Evolutionary conservation across 148 eudicot genomes (phyloP).

Genomic region (Camellia japonica): DNA sequence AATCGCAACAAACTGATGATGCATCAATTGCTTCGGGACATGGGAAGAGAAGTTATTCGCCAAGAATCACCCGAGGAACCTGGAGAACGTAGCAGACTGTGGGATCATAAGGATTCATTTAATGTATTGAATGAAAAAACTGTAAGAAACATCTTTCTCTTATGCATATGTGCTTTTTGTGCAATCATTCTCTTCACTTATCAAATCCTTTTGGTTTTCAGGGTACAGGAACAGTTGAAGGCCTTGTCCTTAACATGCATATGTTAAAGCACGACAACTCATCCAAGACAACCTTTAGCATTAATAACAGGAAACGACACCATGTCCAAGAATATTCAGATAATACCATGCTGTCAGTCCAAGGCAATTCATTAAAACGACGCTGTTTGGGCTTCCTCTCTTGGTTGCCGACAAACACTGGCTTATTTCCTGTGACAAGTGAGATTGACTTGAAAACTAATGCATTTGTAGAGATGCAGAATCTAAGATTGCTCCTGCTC

Average conservation of each 20-base stretch:
- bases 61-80: not conserved
- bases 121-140: not conserved
- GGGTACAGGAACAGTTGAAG: not conserved
- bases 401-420: not conserved
- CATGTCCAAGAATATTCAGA: not conserved
- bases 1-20: not conserved
- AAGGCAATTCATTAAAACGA: not conserved
- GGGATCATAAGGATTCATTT: not conserved
- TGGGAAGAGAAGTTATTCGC: not conserved
- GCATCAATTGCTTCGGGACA: conserved; percentile 3
- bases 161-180: not conserved
- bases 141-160: not conserved
- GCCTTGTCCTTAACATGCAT: not conserved
- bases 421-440: not conserved
- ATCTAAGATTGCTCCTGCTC: not conserved
- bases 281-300: not conserved
- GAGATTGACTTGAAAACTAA: not conserved
- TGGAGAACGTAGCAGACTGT: not conserved
- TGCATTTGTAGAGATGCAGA: not conserved
- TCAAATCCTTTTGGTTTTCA: not conserved
- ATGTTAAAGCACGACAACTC: not conserved
- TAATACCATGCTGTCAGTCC: not conserved
- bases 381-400: not conserved
- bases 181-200: not conserved
- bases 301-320: not conserved